Evolutionary conservation across 495 filamentous ascomycete species (phyloP).

Genomic region (Pseudevernia furfuracea): DNA sequence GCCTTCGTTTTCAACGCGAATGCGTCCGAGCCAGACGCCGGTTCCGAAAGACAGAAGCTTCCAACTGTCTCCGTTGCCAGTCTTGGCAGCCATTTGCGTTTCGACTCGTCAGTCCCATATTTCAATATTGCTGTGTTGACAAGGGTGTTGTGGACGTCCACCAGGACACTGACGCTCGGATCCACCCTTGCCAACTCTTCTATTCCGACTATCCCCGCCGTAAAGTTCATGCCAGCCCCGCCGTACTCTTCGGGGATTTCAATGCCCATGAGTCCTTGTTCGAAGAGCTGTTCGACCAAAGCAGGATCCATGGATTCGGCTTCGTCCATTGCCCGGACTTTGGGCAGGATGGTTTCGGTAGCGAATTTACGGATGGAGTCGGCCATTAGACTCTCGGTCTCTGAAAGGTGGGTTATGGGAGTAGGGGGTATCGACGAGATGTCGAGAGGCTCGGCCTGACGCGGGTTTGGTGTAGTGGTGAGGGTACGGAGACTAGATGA

Average conservation of each 20-base stretch:
- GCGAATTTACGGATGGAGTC: constrained; percentile 90
- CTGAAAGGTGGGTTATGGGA: constrained; percentile 86
- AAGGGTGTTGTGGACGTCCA: constrained; percentile 95
- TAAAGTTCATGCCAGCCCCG: constrained; percentile 98
- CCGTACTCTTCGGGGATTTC: constrained; percentile 97
- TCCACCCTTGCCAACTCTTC: constrained; percentile 94
- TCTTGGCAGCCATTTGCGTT: constrained; percentile 78
- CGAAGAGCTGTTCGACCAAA: constrained; percentile 87
- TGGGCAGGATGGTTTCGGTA: constrained; percentile 77
- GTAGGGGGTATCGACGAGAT: constrained; percentile 71
- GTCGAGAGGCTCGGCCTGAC: constrained; percentile 47
- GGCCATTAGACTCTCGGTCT: constrained; percentile 80
- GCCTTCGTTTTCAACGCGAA: constrained; percentile 92
- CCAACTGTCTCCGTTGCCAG: constrained; percentile 87
- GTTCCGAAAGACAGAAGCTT: constrained; percentile 94
- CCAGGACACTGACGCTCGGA: constrained; percentile 86
- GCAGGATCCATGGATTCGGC: constrained; percentile 84
- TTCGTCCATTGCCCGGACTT: constrained; percentile 97
- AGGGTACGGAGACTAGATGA: constrained; percentile 52
- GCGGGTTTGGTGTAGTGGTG: constrained; percentile 54
- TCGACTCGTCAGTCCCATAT: constrained; percentile 65
- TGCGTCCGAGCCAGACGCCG: constrained; percentile 85
- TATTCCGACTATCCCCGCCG: constrained; percentile 87
- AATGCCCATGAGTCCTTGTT: constrained; percentile 95
- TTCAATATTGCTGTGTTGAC: constrained; percentile 91